Conservation (phyloP, 2,329 filamentous ascomycete genomes). For the Volutella citrinella region DNA sequence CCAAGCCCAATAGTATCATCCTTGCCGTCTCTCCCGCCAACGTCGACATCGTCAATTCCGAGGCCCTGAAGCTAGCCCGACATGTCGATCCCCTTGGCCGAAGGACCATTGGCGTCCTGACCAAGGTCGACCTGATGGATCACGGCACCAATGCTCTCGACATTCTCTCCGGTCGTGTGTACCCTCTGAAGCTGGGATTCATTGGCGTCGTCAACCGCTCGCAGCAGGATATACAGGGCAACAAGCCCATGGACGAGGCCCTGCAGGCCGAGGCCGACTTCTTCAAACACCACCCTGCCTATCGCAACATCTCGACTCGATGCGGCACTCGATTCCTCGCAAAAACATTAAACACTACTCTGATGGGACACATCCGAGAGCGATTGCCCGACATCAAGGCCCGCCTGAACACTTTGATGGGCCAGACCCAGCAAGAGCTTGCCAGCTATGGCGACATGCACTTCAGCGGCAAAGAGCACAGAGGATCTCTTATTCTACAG, state of each 20-base stretch:
- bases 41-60: slow-evolving; percentile 97
- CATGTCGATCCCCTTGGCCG: slow-evolving; percentile 95
- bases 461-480: slow-evolving; percentile 95
- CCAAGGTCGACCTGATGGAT: slow-evolving; percentile 97
- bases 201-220: slow-evolving; percentile 98
- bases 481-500: slow-evolving; percentile 90
- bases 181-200: slow-evolving; percentile 94
- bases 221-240: slow-evolving; percentile 95
- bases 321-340: slow-evolving; percentile 94
- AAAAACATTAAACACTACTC: slow-evolving; percentile 89
- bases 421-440: slow-evolving; percentile 97
- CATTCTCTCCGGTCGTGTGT: slow-evolving; percentile 94
- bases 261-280: slow-evolving; percentile 89
- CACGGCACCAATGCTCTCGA: slow-evolving; percentile 97
- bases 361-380: slow-evolving; percentile 96
- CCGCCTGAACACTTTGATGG: slow-evolving; percentile 95
- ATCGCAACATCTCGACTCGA: slow-evolving; percentile 89
- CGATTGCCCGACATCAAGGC: slow-evolving; percentile 97
- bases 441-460: slow-evolving; percentile 97
- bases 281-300: slow-evolving; percentile 95
- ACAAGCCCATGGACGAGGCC: slow-evolving; percentile 91
- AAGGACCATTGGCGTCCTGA: slow-evolving; percentile 93
- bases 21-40: slow-evolving; percentile 96
- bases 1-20: slow-evolving; percentile 97
- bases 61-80: slow-evolving; percentile 91